Evolutionary conservation across 2,329 filamentous ascomycete species (phyloP).

Genomic region (Penicillium polonicum): DNA sequence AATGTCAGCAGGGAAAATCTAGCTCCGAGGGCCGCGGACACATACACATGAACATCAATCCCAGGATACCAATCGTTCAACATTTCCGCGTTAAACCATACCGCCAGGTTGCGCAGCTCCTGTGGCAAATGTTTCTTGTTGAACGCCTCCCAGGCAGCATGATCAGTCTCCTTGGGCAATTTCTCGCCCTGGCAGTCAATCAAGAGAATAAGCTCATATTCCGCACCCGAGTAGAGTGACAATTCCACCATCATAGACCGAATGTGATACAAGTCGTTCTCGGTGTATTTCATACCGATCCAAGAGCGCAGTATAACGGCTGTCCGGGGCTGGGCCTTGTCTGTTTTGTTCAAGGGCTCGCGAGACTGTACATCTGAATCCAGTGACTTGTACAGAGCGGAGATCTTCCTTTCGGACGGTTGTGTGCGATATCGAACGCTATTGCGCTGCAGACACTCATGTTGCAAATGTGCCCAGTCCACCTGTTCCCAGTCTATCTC

Average conservation of each 20-base stretch:
- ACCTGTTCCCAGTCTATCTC: slow-evolving; percentile 58
- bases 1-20: background rate
- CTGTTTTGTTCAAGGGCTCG: background rate
- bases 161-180: slow-evolving; percentile 52
- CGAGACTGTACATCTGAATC: background rate
- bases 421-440: slow-evolving; percentile 43
- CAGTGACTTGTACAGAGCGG: slow-evolving; percentile 6
- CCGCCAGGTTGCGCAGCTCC: slow-evolving; percentile 10
- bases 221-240: slow-evolving; percentile 74
- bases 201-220: slow-evolving; percentile 83
- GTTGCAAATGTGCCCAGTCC: slow-evolving; percentile 69
- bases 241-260: slow-evolving; percentile 82
- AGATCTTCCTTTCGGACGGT: slow-evolving; percentile 16
- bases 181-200: slow-evolving; percentile 78
- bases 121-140: slow-evolving; percentile 6
- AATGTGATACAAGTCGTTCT: slow-evolving; percentile 77
- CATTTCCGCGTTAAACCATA: slow-evolving; percentile 13
- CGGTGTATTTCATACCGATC: slow-evolving; percentile 76
- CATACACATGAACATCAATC: slow-evolving; percentile 15
- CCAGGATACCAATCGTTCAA: slow-evolving; percentile 14
- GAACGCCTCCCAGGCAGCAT: slow-evolving; percentile 5
- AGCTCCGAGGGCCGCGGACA: background rate
- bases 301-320: slow-evolving; percentile 80
- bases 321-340: slow-evolving; percentile 52
- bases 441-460: slow-evolving; percentile 65